Base-by-base conservation (phyloP, 345 rosid genomes). In the Heritiera littoralis region DNA sequence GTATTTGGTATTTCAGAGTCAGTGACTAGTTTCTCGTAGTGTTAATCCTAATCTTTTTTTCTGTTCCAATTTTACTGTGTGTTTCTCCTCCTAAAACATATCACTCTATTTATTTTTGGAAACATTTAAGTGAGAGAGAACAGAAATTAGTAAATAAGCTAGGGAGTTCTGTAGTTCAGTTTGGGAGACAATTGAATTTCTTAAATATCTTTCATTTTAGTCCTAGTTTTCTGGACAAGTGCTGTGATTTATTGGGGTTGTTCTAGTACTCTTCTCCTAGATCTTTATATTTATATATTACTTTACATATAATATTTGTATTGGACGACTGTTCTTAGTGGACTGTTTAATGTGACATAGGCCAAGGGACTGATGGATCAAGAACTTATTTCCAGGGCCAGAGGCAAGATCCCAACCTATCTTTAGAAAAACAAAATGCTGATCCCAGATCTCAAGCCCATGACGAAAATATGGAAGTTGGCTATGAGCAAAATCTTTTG, bases 311-410 rank as follows among this genome's bases (percentile, higher is more conserved):
- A 35, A 66, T 9, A 61, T 45, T 61, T 67, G 43, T 35, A 35
- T 51, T 66, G 48, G 54, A 77, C 28, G 48, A 52, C 23, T 76
- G 12, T 65, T 78, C 52, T 59, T 9, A 18, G 8, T 78, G 12
- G 17, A 66, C 59, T 77, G 76, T 72, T 60, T 30, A 6, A 71
- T 73, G 72, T 85, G 78, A 76, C 87, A 77, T 79, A 94, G 98
- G 93, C 83, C 95, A 89, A 87, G 90, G 88, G 0, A 84, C 84
- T 81, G 97, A 90, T 82, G 83, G 88, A 40, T 84, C 94, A 41
- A 87, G 90, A 85, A 74, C 92, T 11, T 92, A 85, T 81, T 91
- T 89, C 83, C 93, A 85, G 51, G 88, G 91, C 56, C 90, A 84
- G 81, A 84, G 87, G 80, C 81, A 75, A 72, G 94, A 94, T 79